These are phyloP conservation scores for Durusdinium trenchii DNA, from an alignment of 73 alveolate species.

Conservation along the genomic window DNA sequence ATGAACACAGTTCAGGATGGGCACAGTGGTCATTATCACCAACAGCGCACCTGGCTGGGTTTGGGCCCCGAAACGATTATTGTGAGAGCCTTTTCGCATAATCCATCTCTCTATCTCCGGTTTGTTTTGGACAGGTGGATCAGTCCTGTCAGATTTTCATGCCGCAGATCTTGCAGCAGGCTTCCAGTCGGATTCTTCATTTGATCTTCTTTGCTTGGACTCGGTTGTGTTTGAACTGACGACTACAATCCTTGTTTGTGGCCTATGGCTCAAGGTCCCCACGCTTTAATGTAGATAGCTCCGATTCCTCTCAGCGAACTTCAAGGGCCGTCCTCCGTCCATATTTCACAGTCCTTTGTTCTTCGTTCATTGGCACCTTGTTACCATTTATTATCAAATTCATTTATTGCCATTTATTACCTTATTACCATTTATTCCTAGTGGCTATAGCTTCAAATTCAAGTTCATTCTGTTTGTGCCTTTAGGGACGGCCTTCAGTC, in stretches of 20 bases:
- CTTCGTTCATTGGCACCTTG: too few species aligned
- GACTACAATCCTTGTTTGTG: not conserved
- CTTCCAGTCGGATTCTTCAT: too few species aligned
- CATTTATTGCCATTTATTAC: too few species aligned
- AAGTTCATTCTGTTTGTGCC: too few species aligned
- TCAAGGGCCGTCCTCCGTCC: too few species aligned
- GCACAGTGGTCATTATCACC: slow-evolving; percentile 63
- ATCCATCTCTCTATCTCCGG: not conserved
- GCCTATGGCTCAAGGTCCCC: not conserved
- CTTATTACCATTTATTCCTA: too few species aligned
- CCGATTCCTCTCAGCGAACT: too few species aligned
- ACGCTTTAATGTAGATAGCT: not conserved
- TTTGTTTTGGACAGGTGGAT: slow-evolving; percentile 31
- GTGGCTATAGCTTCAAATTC: too few species aligned
- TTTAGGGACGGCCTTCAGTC: too few species aligned
- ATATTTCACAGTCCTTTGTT: too few species aligned
- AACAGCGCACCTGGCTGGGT: slow-evolving; percentile 95
- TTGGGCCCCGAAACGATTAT: not conserved
- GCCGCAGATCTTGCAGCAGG: slow-evolving; percentile 93
- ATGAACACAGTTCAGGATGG: not conserved
- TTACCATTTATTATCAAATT: too few species aligned
- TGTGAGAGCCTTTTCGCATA: not conserved
- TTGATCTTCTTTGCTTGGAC: not conserved
- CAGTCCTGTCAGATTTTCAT: slow-evolving; percentile 91
- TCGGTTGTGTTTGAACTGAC: not conserved